A percentile compares a stretch with the other conserved stretches of the same genome.
Conservation (phyloP, 176 grass and related monocot species). For the Dendrocalamus sinicus region DNA sequence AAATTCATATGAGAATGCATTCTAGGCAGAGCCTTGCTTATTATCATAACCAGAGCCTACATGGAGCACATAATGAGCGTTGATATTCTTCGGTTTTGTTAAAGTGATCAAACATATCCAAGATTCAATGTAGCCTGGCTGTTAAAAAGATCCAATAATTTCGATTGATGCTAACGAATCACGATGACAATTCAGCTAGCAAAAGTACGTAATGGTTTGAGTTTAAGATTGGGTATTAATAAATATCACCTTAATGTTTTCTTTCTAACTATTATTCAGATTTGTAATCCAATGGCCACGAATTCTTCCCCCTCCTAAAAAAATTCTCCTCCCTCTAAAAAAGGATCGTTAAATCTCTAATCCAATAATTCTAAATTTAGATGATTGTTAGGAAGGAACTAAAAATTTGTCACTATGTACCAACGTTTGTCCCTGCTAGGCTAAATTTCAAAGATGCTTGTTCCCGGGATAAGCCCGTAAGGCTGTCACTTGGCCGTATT, state of each 20-base stretch:
- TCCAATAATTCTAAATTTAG: no score
- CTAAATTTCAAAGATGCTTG: conserved; percentile 29
- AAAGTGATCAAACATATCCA: background rate
- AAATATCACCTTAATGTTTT: no score
- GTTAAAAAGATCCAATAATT: conserved; percentile 2
- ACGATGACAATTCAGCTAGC: background rate
- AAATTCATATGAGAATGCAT: background rate
- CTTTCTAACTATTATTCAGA: no score
- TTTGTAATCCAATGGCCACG: no score
- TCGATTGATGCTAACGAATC: background rate
- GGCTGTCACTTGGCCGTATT: conserved; percentile 25
- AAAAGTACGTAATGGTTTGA: background rate
- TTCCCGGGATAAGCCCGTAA: conserved; percentile 25
- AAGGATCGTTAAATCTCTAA: no score
- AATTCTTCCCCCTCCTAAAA: no score
- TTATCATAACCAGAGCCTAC: no score
- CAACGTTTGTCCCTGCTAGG: conserved; percentile 29
- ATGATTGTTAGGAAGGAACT: background rate
- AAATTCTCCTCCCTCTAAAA: no score
- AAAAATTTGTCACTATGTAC: background rate
- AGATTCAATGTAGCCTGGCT: background rate
- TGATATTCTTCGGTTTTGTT: no score
- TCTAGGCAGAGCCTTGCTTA: no score
- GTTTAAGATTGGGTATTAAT: background rate
- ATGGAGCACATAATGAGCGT: no score